Conservation (phyloP, 768 basidiomycete genomes). For the Rhodotorula graminis region DNA sequence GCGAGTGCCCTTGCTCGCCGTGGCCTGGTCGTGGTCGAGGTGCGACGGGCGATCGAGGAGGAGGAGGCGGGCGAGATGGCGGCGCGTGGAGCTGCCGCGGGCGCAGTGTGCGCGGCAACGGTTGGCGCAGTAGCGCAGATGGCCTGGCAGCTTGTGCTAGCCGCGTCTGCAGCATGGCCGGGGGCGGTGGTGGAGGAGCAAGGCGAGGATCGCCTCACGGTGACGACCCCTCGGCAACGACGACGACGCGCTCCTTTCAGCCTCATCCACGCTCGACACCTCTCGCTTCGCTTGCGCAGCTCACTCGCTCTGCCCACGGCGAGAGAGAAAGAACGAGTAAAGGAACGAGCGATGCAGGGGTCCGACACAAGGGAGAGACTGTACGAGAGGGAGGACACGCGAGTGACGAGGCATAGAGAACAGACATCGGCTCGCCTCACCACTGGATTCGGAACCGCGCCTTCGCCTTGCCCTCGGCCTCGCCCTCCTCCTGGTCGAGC, state of each 20-base stretch:
- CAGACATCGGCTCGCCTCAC: neutral
- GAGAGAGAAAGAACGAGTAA: too few relatives aligned
- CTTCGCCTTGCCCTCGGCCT: neutral
- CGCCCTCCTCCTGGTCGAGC: neutral
- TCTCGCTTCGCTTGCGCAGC: too few relatives aligned
- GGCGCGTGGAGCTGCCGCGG: neutral
- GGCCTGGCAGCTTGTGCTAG: neutral
- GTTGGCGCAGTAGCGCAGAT: neutral
- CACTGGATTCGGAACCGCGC: constrained; percentile 17
- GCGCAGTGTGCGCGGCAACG: too few relatives aligned
- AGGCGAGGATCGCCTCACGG: neutral
- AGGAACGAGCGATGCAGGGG: too few relatives aligned
- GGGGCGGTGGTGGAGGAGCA: neutral
- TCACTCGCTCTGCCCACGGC: too few relatives aligned
- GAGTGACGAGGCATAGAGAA: neutral
- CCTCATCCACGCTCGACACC: too few relatives aligned
- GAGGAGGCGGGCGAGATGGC: neutral
- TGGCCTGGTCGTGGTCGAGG: too few relatives aligned
- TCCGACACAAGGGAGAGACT: too few relatives aligned
- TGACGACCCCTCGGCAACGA: neutral
- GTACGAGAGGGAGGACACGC: neutral
- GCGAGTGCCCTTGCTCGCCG: neutral
- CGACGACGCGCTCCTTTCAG: neutral
- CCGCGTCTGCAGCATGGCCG: constrained; percentile 4
- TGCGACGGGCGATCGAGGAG: neutral